A percentile compares a stretch with the other conserved stretches of the same genome.
Evolutionary conservation across 495 filamentous ascomycete species (phyloP).

Genomic region (Annulohypoxylon maeteangense): DNA sequence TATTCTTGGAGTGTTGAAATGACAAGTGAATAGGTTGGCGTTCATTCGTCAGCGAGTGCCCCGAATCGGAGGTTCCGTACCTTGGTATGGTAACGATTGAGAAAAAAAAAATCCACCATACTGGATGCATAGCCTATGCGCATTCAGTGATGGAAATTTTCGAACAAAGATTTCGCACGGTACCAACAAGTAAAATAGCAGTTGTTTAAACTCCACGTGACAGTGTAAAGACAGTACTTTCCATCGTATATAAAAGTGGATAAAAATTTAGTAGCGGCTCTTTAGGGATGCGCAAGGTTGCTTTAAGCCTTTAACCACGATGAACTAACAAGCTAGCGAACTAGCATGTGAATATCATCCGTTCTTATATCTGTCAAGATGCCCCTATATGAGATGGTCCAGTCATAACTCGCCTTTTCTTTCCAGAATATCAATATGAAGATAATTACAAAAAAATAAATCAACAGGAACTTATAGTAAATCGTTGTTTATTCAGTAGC

Average conservation of each 20-base stretch:
- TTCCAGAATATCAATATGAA: too few species aligned
- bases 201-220: not conserved
- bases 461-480: not conserved
- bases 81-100: slow-evolving; percentile 5
- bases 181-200: not conserved
- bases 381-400: too few species aligned
- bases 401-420: not conserved
- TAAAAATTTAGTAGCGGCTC: not conserved
- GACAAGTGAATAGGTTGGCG: slow-evolving; percentile 19
- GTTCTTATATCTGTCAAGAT: not conserved
- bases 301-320: not conserved
- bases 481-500: not conserved
- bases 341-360: not conserved
- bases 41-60: slow-evolving; percentile 28
- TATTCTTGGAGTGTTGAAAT: slow-evolving; percentile 3
- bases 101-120: slow-evolving; percentile 26
- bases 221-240: not conserved
- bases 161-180: not conserved
- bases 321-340: not conserved
- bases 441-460: not conserved
- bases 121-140: slow-evolving; percentile 5
- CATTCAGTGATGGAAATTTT: not conserved
- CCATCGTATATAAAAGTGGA: not conserved
- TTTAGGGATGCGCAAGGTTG: not conserved
- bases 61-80: slow-evolving; percentile 48